Base-by-base conservation (phyloP, 805 yeast species). In the Lachancea nothofagi region DNA sequence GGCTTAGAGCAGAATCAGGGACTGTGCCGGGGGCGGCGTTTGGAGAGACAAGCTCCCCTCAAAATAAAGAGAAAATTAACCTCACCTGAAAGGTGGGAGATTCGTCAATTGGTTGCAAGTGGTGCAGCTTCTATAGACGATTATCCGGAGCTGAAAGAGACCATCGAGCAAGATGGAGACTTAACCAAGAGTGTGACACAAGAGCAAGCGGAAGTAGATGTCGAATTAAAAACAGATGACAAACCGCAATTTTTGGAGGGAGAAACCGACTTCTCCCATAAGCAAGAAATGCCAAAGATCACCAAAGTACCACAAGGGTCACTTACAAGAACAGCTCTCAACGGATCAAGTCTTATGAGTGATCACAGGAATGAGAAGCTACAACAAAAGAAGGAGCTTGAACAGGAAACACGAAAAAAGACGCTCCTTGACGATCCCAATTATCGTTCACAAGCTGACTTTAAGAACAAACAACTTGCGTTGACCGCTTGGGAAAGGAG, bases 71-170 rank as follows among this genome's bases (percentile, higher is more conserved):
- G 70, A 44, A 69, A 84, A 38, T 58, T 81, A 25, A 81, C 94
- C 0, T 83, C 94, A 0, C 94, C 94, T 0, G 97, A 89, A 60
- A 63, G 87, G 41, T 89, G 96, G 95, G 97, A 90, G 55, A 71
- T 85, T 37, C 69, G 83, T 24, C 96, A 89, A 55, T 64, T 89
- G 32, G 83, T 83, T 19, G 80, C 90, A 0, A 75, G 90, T 4
- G 95, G 95, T 2, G 89, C 76, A 0, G 75, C 78, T 0, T 68
- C 78, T 4, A 74, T 81, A 1, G 70, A 75, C 2, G 89, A 81
- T 45, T 78, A 79, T 53, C 88, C 88, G 1, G 89, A 79, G 39
- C 54, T 80, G 2, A 66, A 66, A 32, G 74, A 68, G 21, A 66
- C 61, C 5, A 21, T 34, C 41, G 51, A 10, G 57, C 61, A 25